phyloP scores from a whole-genome alignment of 2,329 filamentous ascomycete genomes.

The Fusarium torreyae region DNA sequence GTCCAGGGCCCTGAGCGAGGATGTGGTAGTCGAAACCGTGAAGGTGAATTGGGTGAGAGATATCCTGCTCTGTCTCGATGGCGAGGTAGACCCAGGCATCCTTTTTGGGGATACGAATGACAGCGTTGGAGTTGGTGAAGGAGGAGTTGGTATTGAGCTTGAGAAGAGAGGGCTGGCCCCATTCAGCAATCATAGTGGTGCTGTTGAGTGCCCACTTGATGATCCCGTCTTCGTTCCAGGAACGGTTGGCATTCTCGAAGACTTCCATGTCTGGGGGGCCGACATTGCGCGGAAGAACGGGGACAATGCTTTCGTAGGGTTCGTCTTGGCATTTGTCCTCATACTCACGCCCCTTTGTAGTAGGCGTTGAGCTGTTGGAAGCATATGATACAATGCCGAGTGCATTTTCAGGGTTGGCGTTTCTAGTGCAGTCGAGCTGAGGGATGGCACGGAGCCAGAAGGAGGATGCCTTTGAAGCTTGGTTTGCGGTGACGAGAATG shows the following conservation, averaged over 20 bases:
- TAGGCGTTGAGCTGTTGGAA: conserved; percentile 37
- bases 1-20: conserved; percentile 48
- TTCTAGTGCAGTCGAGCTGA: conserved; percentile 60
- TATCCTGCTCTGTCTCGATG: conserved; percentile 45
- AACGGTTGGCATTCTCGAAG: conserved; percentile 49
- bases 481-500: conserved; percentile 62
- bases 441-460: conserved; percentile 67
- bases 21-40: conserved; percentile 56
- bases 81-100: conserved; percentile 53
- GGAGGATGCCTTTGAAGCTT: conserved; percentile 51
- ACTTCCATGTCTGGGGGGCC: conserved; percentile 49
- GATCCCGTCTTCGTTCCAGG: conserved; percentile 51
- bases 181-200: conserved; percentile 53
- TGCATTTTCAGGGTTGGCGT: conserved; percentile 60
- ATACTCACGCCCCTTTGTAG: conserved; percentile 24
- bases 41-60: conserved; percentile 56
- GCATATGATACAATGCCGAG: conserved; percentile 65
- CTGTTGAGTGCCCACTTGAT: conserved; percentile 64
- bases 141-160: conserved; percentile 43
- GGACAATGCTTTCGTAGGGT: conserved; percentile 53
- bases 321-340: conserved; percentile 56
- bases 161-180: conserved; percentile 51
- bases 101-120: conserved; percentile 50
- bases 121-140: conserved; percentile 47
- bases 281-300: conserved; percentile 55